phyloP scores from a whole-genome alignment of 1,139 yeast genomes.

The Yamadazyma mexicana region DNA sequence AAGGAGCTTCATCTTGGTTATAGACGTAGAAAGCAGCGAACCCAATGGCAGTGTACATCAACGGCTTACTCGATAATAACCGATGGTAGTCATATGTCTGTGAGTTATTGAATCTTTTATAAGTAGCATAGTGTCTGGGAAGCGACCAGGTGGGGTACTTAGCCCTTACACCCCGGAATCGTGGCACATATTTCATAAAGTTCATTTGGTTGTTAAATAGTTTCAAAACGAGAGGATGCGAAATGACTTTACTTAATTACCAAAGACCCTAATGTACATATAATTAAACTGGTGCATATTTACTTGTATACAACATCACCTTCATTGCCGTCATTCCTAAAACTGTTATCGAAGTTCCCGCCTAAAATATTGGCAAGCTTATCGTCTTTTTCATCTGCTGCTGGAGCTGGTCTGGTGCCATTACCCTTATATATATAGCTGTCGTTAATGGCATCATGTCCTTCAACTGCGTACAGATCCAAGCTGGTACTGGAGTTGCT shows the following conservation, averaged over 20 bases:
- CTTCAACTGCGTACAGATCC: constrained; percentile 20
- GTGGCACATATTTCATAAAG: not conserved
- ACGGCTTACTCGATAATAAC: constrained; percentile 19
- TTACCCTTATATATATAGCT: constrained; percentile 28
- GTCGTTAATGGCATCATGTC: constrained; percentile 34
- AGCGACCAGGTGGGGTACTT: not conserved
- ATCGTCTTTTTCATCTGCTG: constrained; percentile 1
- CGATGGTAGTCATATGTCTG: constrained; percentile 11
- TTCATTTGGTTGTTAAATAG: too few relatives aligned
- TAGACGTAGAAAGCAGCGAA: constrained; percentile 51
- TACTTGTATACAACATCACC: constrained; percentile 16
- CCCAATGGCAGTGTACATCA: constrained; percentile 22
- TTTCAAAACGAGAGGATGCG: not conserved
- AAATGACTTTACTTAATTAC: not conserved
- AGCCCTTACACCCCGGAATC: not conserved
- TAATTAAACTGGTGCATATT: not conserved
- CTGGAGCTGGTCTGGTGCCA: constrained; percentile 2
- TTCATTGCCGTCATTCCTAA: constrained; percentile 11
- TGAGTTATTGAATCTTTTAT: constrained; percentile 22
- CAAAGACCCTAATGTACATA: not conserved
- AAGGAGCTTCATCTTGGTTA: constrained; percentile 80
- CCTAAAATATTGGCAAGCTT: constrained; percentile 13
- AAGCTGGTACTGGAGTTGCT: constrained; percentile 21
- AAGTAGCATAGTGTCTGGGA: constrained; percentile 12
- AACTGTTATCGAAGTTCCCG: constrained; percentile 14